Evolutionary conservation across 1,139 yeast species (phyloP), one percentile per base, ranked within the genome.

Genomic region (Saccharomycopsis hybrid): DNA sequence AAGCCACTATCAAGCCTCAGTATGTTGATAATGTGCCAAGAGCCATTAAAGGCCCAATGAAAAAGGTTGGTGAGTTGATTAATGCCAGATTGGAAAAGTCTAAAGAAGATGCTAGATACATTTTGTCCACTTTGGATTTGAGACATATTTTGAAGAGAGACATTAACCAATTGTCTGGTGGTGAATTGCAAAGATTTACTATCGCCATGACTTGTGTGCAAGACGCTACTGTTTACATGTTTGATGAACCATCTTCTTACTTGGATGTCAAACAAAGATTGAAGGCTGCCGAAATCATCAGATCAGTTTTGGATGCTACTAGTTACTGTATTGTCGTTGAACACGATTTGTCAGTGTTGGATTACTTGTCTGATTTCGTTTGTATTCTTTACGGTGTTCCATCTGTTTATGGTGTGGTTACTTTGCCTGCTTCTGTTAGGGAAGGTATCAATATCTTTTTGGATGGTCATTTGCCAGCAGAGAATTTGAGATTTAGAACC

Each of bases 201-300:
- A 84, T 92, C 66, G 98, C 94, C 61, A 83, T 92, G 88, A 86
- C 97, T 24, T 88, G 96, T 74, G 90, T 90, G 45, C 97, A 92
- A 71, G 75, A 74, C 37, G 97, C 97, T 52, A 87, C 89, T 62
- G 97, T 92, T 46, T 92, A 92, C 71, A 92, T 92, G 98, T 92
- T 92, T 68, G 98, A 92, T 72, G 98, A 92, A 73, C 98, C 98
- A 48, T 90, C 97, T 30, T 92, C 98, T 11, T 92, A 92, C 71
- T 74, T 92, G 68, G 98, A 92, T 77, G 97, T 92, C 58, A 92
- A 92, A 72, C 98, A 92, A 72, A 92, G 98, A 80, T 80, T 92
- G 68, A 86, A 94, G 65, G 98, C 98, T 51, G 98, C 98, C 53
- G 83, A 82, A 68, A 82, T 88, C 64, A 92, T 92, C 62, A 83